A percentile compares a stretch with the other conserved stretches of the same genome.
phyloP scores from a whole-genome alignment of 768 basidiomycete species.

The Boletus pseudopeckii region DNA sequence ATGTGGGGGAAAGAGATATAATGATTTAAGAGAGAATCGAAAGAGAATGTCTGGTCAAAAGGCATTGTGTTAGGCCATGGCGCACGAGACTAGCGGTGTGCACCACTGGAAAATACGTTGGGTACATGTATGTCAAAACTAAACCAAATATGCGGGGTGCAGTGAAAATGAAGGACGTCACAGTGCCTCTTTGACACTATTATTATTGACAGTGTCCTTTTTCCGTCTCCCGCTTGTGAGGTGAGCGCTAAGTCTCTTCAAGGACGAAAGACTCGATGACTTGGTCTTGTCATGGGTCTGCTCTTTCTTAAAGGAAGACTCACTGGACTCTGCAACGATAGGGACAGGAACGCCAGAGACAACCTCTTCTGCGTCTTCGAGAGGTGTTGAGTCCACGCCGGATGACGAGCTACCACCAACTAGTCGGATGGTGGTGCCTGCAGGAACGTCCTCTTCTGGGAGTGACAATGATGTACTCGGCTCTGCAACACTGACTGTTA shows the following conservation, averaged over 20 bases:
- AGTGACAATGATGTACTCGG: constrained; percentile 3
- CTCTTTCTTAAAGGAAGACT: constrained; percentile 27
- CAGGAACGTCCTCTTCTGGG: constrained; percentile 18
- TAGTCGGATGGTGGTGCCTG: constrained; percentile 51
- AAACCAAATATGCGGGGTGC: constrained; percentile 15
- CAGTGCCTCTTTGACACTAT: constrained; percentile 42
- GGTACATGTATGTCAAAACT: constrained; percentile 22
- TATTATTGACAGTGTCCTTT: constrained; percentile 48
- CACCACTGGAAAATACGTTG: constrained; percentile 11
- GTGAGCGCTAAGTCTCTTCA: constrained; percentile 52
- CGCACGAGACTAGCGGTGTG: constrained; percentile 19
- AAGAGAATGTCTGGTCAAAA: constrained; percentile 10
- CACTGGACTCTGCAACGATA: constrained; percentile 33
- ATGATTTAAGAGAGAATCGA: constrained; percentile 9
- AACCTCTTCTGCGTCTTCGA: constrained; percentile 33
- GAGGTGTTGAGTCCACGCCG: constrained; percentile 27
- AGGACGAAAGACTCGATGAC: constrained; percentile 46
- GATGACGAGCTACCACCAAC: constrained; percentile 52
- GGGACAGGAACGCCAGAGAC: constrained; percentile 37
- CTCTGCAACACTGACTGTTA: constrained; percentile 6
- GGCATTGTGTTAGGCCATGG: neutral
- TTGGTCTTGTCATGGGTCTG: constrained; percentile 52
- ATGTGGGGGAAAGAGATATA: constrained; percentile 13
- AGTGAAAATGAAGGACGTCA: constrained; percentile 18
- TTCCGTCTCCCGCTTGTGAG: constrained; percentile 44